Evolutionary conservation across 2,329 filamentous ascomycete genomes (phyloP).

Genomic region (Parafenestella ontariensis): DNA sequence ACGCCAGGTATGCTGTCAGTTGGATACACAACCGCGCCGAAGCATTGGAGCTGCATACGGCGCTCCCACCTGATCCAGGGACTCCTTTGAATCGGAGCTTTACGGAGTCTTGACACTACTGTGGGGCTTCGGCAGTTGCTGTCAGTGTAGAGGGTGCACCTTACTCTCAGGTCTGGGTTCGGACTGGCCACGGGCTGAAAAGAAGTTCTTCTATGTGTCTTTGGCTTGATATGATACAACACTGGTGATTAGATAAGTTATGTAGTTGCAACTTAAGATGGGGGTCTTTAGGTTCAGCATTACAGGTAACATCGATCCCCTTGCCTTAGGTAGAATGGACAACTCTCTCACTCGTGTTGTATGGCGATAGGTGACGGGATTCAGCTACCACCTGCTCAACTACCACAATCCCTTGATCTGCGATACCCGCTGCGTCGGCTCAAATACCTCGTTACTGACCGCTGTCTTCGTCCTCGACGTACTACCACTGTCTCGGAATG

Average conservation of each 20-base stretch:
- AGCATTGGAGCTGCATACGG: background rate
- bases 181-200: background rate
- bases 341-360: too few relatives aligned
- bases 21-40: background rate
- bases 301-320: too few relatives aligned
- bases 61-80: background rate
- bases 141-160: background rate
- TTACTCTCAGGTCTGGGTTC: background rate
- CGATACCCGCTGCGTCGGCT: slow-evolving; percentile 77
- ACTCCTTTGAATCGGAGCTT: background rate
- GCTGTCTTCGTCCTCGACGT: slow-evolving; percentile 31
- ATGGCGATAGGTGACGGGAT: too few relatives aligned
- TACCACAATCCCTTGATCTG: slow-evolving; percentile 56
- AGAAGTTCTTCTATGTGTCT: too few relatives aligned
- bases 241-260: too few relatives aligned
- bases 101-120: background rate
- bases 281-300: too few relatives aligned
- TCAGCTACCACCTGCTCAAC: background rate
- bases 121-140: background rate
- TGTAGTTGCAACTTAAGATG: too few relatives aligned
- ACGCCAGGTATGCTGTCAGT: too few relatives aligned
- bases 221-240: too few relatives aligned
- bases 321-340: too few relatives aligned
- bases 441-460: slow-evolving; percentile 56
- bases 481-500: slow-evolving; percentile 53